Percentiles rank a stretch among this genome's conserved stretches.
These are phyloP conservation scores for Papilionanthe hybrid DNA, from an alignment of 116 monocot species.

Conservation along the genomic window DNA sequence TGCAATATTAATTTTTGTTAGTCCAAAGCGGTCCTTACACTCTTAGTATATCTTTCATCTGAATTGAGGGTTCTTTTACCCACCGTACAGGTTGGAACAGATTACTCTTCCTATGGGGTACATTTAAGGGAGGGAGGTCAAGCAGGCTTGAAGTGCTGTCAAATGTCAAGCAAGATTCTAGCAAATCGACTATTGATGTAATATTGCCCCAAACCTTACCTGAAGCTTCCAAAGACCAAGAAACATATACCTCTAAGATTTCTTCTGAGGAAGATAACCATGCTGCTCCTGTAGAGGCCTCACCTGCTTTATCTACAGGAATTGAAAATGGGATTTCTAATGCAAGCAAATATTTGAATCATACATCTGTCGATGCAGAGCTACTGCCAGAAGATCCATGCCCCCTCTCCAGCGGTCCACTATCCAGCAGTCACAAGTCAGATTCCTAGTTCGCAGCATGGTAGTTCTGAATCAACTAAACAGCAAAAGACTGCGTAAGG, in stretches of 20 bases:
- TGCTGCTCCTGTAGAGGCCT: background rate
- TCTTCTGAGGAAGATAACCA: background rate
- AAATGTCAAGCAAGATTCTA: conserved; percentile 10
- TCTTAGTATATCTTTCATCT: background rate
- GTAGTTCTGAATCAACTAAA: conserved; percentile 2
- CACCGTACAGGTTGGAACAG: conserved; percentile 44
- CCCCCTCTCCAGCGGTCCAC: background rate
- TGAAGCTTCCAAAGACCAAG: conserved; percentile 3
- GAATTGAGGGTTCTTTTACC: background rate
- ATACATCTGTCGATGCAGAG: background rate
- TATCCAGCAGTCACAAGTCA: background rate
- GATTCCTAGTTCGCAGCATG: background rate
- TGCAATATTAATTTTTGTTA: conserved; percentile 14
- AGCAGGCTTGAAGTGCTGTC: conserved; percentile 11
- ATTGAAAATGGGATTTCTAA: background rate
- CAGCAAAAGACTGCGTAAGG: background rate
- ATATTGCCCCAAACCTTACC: background rate
- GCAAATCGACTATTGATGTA: background rate
- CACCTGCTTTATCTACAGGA: conserved; percentile 10
- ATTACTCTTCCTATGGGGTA: conserved; percentile 45
- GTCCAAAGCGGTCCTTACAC: background rate
- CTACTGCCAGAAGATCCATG: background rate
- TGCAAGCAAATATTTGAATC: background rate
- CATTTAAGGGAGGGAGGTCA: conserved; percentile 27
- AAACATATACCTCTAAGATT: conserved; percentile 4